Conservation (phyloP, 2,329 filamentous ascomycete species). For the Penicillium sp. region DNA sequence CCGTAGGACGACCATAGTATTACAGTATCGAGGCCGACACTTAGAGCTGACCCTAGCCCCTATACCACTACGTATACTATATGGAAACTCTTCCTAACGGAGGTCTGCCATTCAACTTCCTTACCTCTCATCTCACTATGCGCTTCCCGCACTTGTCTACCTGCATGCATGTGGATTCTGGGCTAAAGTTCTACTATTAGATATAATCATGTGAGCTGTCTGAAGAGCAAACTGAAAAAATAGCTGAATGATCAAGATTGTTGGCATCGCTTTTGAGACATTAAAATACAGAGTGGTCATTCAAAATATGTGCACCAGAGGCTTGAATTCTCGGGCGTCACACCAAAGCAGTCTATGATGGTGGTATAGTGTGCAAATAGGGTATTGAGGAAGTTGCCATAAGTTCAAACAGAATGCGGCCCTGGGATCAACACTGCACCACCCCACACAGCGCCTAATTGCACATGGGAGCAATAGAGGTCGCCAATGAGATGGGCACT, state of each 20-base stretch:
- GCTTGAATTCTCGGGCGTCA: background rate
- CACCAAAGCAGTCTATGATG: background rate
- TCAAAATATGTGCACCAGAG: slow-evolving; percentile 1
- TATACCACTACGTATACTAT: too few species aligned
- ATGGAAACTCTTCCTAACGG: too few species aligned
- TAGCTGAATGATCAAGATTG: background rate
- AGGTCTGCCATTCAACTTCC: too few species aligned
- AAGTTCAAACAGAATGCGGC: background rate
- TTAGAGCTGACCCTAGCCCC: too few species aligned
- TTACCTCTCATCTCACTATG: too few species aligned
- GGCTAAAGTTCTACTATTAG: too few species aligned
- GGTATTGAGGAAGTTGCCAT: background rate
- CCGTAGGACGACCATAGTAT: too few species aligned
- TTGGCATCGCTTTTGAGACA: slow-evolving; percentile 6
- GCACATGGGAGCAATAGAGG: background rate
- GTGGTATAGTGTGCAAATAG: background rate
- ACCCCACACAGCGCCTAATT: background rate
- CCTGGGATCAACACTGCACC: background rate
- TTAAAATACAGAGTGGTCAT: slow-evolving; percentile 5
- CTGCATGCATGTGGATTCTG: too few species aligned
- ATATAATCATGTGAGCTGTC: too few species aligned
- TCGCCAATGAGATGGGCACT: background rate
- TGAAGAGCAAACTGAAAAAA: background rate
- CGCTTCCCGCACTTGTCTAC: too few species aligned
- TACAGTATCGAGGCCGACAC: too few species aligned